A percentile compares a stretch with the other conserved stretches of the same genome.
phyloP scores from a whole-genome alignment of 495 filamentous ascomycete genomes.

The Penicillium arizonense region DNA sequence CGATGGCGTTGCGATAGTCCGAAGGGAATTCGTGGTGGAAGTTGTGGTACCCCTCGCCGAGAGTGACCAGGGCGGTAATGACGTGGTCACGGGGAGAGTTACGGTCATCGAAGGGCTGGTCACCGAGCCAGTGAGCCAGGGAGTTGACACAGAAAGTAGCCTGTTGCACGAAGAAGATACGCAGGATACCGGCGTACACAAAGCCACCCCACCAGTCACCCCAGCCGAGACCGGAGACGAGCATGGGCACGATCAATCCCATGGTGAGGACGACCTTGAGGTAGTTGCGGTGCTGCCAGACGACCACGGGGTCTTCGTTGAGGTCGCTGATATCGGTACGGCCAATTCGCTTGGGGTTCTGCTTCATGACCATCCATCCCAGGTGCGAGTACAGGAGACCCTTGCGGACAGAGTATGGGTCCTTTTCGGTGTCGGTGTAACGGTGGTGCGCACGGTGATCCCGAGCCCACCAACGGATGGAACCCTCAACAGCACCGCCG shows the following conservation, averaged over 20 bases:
- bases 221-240: conserved; percentile 86
- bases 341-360: conserved; percentile 90
- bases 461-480: conserved; percentile 95
- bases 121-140: conserved; percentile 96
- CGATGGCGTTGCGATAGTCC: conserved; percentile 97
- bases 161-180: conserved; percentile 98
- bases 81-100: conserved; percentile 97
- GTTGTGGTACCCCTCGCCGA: conserved; percentile 98
- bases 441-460: conserved; percentile 97
- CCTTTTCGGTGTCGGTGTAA: conserved; percentile 98
- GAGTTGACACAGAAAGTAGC: conserved; percentile 99
- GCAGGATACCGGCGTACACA: conserved; percentile 91
- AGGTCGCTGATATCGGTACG: conserved; percentile 96
- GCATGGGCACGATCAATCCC: conserved; percentile 79
- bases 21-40: conserved; percentile 99
- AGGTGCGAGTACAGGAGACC: conserved; percentile 95
- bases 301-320: conserved; percentile 91
- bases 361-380: conserved; percentile 92
- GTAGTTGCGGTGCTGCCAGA: conserved; percentile 94
- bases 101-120: conserved; percentile 98
- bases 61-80: conserved; percentile 91
- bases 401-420: conserved; percentile 98
- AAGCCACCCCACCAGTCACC: conserved; percentile 88
- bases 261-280: conserved; percentile 85
- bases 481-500: conserved; percentile 94